Conservation (phyloP, 495 filamentous ascomycete genomes). For the Aspergillus funiculosus region DNA sequence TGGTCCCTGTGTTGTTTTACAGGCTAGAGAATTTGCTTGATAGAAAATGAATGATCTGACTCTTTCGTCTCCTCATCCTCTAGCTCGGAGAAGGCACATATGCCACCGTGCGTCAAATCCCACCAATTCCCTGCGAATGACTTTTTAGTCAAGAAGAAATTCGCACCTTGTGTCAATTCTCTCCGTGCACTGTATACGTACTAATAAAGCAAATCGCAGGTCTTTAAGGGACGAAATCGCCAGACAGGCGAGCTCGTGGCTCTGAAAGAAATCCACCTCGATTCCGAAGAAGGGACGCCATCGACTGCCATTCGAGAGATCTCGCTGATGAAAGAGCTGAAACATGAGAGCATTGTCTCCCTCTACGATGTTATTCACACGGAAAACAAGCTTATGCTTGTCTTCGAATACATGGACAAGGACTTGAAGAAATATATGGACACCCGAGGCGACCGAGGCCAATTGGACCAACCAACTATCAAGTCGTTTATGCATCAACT, state of each 20-base stretch:
- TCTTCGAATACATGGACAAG: conserved; percentile 97
- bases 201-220: conserved; percentile 47
- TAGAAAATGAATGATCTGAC: no score
- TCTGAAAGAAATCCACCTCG: conserved; percentile 97
- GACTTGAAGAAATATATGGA: conserved; percentile 99
- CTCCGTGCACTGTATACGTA: background rate
- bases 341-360: conserved; percentile 95
- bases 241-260: conserved; percentile 94
- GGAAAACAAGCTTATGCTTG: conserved; percentile 98
- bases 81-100: conserved; percentile 96
- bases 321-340: conserved; percentile 97
- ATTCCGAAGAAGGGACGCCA: conserved; percentile 96
- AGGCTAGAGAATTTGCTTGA: background rate
- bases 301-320: conserved; percentile 99
- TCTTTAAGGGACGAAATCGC: conserved; percentile 97
- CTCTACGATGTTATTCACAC: conserved; percentile 99
- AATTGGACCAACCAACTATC: conserved; percentile 76
- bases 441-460: conserved; percentile 72
- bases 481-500: conserved; percentile 98
- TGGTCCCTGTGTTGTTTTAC: background rate
- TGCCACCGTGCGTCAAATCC: conserved; percentile 69
- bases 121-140: conserved; percentile 1
- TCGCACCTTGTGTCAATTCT: background rate
- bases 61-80: conserved; percentile 1
- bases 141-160: background rate